Evolutionary conservation across 495 filamentous ascomycete species (phyloP).

Genomic region (Hypoxylon cercidicola): DNA sequence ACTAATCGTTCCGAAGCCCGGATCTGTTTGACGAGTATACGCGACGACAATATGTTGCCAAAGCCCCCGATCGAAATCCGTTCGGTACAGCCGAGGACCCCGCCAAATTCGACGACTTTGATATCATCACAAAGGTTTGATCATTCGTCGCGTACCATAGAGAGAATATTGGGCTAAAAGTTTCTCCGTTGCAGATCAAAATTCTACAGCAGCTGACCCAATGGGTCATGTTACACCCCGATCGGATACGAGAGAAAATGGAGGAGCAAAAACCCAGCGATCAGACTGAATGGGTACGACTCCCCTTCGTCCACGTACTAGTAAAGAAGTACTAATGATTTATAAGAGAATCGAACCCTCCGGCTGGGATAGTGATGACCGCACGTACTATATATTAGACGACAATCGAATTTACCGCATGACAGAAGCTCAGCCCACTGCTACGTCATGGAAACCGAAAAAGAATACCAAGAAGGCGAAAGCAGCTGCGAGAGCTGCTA

Average conservation of each 20-base stretch:
- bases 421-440: constrained; percentile 70
- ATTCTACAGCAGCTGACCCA: constrained; percentile 90
- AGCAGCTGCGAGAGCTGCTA: constrained; percentile 73
- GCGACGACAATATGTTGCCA: constrained; percentile 85
- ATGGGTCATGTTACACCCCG: constrained; percentile 87
- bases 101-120: constrained; percentile 79
- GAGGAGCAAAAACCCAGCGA: constrained; percentile 82
- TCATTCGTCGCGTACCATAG: not conserved
- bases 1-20: constrained; percentile 60
- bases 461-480: constrained; percentile 79
- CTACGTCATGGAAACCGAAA: constrained; percentile 71
- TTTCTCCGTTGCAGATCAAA: constrained; percentile 63
- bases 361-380: constrained; percentile 86
- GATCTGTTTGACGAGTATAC: constrained; percentile 96
- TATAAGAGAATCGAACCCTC: constrained; percentile 87
- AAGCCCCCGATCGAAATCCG: constrained; percentile 82
- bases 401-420: constrained; percentile 92
- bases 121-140: constrained; percentile 79
- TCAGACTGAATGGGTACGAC: constrained; percentile 82
- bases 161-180: constrained; percentile 21
- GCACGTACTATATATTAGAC: constrained; percentile 89
- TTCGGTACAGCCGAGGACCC: constrained; percentile 84
- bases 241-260: constrained; percentile 87
- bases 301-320: not conserved
- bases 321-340: constrained; percentile 38